Percentiles rank a stretch among this genome's conserved stretches.
phyloP scores from a whole-genome alignment of 1,284 basidiomycete genomes.

The Hortiboletus rubellus region DNA sequence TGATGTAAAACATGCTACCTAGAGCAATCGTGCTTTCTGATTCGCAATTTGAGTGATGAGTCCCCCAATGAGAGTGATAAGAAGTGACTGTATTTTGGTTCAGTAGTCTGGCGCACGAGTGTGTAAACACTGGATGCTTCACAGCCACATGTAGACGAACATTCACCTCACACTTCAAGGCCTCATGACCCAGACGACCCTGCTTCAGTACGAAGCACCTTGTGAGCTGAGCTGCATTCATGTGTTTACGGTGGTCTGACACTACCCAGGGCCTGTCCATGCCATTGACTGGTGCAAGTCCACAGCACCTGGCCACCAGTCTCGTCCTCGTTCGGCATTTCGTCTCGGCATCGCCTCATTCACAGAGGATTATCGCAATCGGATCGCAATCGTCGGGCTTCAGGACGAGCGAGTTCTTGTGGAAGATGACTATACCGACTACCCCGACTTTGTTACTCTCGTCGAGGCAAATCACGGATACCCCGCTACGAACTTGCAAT shows the following conservation, averaged over 20 bases:
- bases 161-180: conserved; percentile 1
- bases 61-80: background rate
- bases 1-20: conserved; percentile 29
- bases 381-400: conserved; percentile 78
- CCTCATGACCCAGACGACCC: conserved; percentile 60
- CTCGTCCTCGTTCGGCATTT: conserved; percentile 74
- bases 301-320: conserved; percentile 67
- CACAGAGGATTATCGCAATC: conserved; percentile 76
- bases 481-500: conserved; percentile 80
- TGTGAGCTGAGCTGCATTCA: conserved; percentile 49
- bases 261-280: conserved; percentile 72
- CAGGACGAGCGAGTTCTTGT: conserved; percentile 81
- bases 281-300: conserved; percentile 85
- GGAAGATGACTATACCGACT: conserved; percentile 78
- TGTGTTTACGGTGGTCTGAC: conserved; percentile 10
- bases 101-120: background rate
- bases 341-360: conserved; percentile 80
- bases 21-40: conserved; percentile 15
- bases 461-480: conserved; percentile 82
- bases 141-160: conserved; percentile 29
- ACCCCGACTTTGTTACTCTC: conserved; percentile 78
- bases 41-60: background rate
- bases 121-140: background rate
- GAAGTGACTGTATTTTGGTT: background rate
- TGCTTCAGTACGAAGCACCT: conserved; percentile 73